A percentile compares a stretch with the other conserved stretches of the same genome.
phyloP scores from a whole-genome alignment of 805 yeast species.

The Millerozyma acaciae region DNA sequence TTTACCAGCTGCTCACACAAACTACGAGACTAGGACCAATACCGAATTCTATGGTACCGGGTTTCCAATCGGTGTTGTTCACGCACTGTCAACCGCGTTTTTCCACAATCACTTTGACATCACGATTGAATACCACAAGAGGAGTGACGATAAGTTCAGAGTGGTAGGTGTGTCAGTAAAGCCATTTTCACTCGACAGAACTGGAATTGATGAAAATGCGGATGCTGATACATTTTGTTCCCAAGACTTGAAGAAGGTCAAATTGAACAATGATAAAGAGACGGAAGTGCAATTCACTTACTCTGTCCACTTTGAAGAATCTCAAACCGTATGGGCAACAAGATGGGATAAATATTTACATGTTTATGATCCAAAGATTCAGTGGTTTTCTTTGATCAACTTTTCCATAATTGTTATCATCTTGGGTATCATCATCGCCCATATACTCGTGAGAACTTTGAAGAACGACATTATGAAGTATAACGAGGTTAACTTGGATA shows the following conservation, averaged over 20 bases:
- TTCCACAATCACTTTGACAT: slow-evolving; percentile 81
- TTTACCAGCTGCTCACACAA: slow-evolving; percentile 77
- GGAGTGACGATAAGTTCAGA: slow-evolving; percentile 64
- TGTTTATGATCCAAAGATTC: slow-evolving; percentile 87
- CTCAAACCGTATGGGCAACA: slow-evolving; percentile 89
- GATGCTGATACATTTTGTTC: slow-evolving; percentile 27
- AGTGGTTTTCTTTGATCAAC: slow-evolving; percentile 91
- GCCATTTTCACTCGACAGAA: slow-evolving; percentile 55
- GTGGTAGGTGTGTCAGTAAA: slow-evolving; percentile 86
- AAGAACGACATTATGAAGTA: slow-evolving; percentile 83
- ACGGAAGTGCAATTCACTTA: slow-evolving; percentile 76
- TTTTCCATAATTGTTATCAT: slow-evolving; percentile 78
- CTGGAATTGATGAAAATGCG: slow-evolving; percentile 17
- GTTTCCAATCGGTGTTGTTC: slow-evolving; percentile 72
- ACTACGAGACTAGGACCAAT: slow-evolving; percentile 55
- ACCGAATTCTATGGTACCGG: slow-evolving; percentile 73
- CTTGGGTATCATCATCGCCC: slow-evolving; percentile 73
- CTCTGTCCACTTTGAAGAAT: slow-evolving; percentile 67
- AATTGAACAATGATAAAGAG: slow-evolving; percentile 46
- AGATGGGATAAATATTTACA: slow-evolving; percentile 97
- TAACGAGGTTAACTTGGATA: slow-evolving; percentile 84
- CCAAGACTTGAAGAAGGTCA: slow-evolving; percentile 37
- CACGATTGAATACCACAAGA: slow-evolving; percentile 74
- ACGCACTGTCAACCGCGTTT: slow-evolving; percentile 51
- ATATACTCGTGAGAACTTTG: slow-evolving; percentile 73